Evolutionary conservation across 495 filamentous ascomycete genomes (phyloP), one percentile per base, ranked within the genome.

Genomic region (Cryomyces antarcticus): DNA sequence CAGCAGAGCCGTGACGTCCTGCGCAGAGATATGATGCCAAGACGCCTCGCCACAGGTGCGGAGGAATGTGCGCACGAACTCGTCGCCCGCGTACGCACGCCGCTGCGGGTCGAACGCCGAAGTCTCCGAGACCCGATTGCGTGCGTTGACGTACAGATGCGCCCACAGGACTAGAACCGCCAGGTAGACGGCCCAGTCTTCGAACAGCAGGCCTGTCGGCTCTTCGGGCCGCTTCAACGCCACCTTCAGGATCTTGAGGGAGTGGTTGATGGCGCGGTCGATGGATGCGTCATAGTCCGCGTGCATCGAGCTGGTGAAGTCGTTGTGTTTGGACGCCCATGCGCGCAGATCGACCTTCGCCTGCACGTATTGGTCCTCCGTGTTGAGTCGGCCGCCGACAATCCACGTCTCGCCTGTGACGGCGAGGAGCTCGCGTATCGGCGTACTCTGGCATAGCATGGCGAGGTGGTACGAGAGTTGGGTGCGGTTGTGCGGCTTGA

Each of bases 381-480:
- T 9, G 7, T 35, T 3, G 33, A 61, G 41, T 28, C 59, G 59
- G 41, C 57, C 59, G 6, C 43, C 52, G 17, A 57, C 44, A n/a
- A 58, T 48, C 59, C 59, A 62, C 5, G 49, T 48, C 36, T 62
- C 54, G 4, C 57, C 57, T 5, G 56, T 49, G 2, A 60, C 55
- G 31, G 57, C 57, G 24, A 62, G 47, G 6, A 62, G 47, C 5
- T 55, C 50, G 31, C 59, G 57, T 11, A 62, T 41, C 4, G 57
- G 59, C 9, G 51, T 54, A 31, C 48, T 34, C 30, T 52, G 51
- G 28, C 53, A 49, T 0, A 60, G 51, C 35, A 57, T 47, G 9
- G 52, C n/a, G 5, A 46, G 43, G 39, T 51, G 46, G 36, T 48
- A 51, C 17, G 17, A 24, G 17, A 24, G 17, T 24, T 24, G 17